Percentiles rank a stretch among this genome's conserved stretches.
These are phyloP conservation scores for Alliaria petiolata DNA, from an alignment of 345 rosid genomes.

Conservation along the genomic window DNA sequence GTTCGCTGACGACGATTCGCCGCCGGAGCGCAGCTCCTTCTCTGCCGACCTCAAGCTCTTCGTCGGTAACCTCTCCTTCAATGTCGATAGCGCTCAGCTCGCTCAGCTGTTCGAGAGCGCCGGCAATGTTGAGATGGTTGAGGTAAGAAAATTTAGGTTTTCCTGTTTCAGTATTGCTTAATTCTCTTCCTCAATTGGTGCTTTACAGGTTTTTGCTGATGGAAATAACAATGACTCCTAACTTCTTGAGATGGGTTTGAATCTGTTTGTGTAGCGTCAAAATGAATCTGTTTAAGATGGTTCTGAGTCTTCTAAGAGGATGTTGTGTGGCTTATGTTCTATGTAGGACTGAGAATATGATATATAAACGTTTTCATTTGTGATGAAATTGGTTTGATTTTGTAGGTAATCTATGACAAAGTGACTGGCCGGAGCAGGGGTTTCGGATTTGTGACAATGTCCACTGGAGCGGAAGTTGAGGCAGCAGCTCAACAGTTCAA, in stretches of 20 bases:
- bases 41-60: constrained; percentile 79
- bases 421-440: constrained; percentile 95
- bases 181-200: not conserved
- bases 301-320: not conserved
- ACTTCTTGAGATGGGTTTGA: not conserved
- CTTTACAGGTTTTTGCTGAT: not conserved
- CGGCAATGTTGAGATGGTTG: constrained; percentile 96
- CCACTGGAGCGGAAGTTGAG: constrained; percentile 66
- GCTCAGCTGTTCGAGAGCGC: constrained; percentile 77
- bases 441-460: constrained; percentile 97
- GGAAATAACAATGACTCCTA: too few species aligned
- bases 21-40: constrained; percentile 43
- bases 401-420: constrained; percentile 93
- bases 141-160: constrained; percentile 45
- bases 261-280: not conserved
- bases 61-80: constrained; percentile 94
- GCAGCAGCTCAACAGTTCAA: constrained; percentile 83
- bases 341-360: not conserved
- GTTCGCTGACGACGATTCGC: constrained; percentile 21
- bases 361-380: not conserved
- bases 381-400: constrained; percentile 17
- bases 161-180: not conserved
- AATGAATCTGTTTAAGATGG: too few species aligned
- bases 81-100: constrained; percentile 86
- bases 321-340: not conserved